Percentiles rank a stretch among this genome's conserved stretches.
phyloP scores from a whole-genome alignment of 139 green algal genomes.

The Coelastrella sp. region DNA sequence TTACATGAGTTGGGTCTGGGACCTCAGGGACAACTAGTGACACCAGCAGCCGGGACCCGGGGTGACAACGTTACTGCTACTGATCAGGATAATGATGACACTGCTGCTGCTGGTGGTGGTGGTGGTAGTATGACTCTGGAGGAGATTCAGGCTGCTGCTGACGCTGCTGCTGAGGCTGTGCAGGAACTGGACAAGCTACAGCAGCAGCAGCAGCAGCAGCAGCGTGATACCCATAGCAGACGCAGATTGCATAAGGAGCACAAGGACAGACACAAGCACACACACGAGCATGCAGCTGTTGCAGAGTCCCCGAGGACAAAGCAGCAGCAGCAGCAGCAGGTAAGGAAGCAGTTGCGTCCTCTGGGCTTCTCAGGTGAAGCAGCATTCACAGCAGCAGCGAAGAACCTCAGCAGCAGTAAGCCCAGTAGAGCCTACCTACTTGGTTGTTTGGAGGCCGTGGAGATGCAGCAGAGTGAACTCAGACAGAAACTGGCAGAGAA shows the following conservation, averaged over 20 bases:
- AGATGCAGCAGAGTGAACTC: slow-evolving; percentile 15
- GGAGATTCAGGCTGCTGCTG: slow-evolving; percentile 29
- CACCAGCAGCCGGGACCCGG: neutral
- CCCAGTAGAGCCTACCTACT: slow-evolving; percentile 30
- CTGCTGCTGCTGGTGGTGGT: neutral
- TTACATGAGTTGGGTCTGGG: slow-evolving; percentile 1
- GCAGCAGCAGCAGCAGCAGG: slow-evolving; percentile 28
- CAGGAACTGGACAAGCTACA: slow-evolving; percentile 21
- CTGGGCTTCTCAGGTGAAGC: slow-evolving; percentile 21
- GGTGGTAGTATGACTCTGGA: neutral
- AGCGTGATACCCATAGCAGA: neutral
- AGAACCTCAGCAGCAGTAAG: neutral
- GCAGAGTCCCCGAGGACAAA: neutral
- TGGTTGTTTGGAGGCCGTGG: slow-evolving; percentile 37
- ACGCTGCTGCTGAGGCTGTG: slow-evolving; percentile 9
- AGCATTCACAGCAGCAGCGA: slow-evolving; percentile 31
- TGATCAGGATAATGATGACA: too few relatives aligned
- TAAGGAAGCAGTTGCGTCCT: neutral
- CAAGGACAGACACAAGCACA: neutral
- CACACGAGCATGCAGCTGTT: neutral
- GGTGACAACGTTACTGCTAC: neutral
- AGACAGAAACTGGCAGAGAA: slow-evolving; percentile 14
- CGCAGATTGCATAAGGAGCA: slow-evolving; percentile 12
- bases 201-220: slow-evolving; percentile 20
- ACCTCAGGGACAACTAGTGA: neutral